Evolutionary conservation across 2,329 filamentous ascomycete species (phyloP).

Genomic region (Capronia americana): DNA sequence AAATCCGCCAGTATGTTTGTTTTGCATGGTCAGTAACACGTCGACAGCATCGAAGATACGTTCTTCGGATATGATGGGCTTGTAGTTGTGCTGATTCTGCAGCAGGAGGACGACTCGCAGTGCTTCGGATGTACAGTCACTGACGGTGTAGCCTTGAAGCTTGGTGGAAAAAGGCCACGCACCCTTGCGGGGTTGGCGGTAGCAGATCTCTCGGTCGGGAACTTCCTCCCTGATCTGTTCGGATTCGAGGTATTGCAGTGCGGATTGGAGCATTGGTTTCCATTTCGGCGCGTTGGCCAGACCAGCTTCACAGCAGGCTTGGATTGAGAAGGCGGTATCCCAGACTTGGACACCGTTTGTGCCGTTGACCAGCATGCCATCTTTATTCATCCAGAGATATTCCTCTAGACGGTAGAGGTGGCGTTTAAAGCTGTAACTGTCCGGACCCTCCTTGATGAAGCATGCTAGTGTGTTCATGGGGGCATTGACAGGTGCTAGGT

Average conservation of each 20-base stretch:
- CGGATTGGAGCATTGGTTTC: constrained; percentile 81
- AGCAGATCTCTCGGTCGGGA: constrained; percentile 76
- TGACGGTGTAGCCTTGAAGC: constrained; percentile 92
- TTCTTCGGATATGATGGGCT: constrained; percentile 73
- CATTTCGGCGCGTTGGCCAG: constrained; percentile 78
- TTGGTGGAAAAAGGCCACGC: constrained; percentile 96
- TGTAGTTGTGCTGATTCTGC: constrained; percentile 78
- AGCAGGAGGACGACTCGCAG: constrained; percentile 85
- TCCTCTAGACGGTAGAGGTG: constrained; percentile 85
- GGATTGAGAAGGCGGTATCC: constrained; percentile 92
- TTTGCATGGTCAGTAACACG: constrained; percentile 90
- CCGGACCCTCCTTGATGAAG: constrained; percentile 82
- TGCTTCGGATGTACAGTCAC: constrained; percentile 91
- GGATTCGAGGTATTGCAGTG: constrained; percentile 82
- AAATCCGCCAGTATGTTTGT: constrained; percentile 76
- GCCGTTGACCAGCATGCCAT: constrained; percentile 93
- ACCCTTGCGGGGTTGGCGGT: constrained; percentile 88
- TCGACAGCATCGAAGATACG: constrained; percentile 88
- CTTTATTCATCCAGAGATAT: constrained; percentile 87
- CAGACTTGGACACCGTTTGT: constrained; percentile 98
- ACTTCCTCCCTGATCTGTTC: constrained; percentile 91
- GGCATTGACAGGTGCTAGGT: constrained; percentile 86
- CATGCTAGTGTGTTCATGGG: constrained; percentile 89
- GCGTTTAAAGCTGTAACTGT: constrained; percentile 71
- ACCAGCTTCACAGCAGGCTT: constrained; percentile 78